Evolutionary conservation across 345 rosid species (phyloP).

Genomic region (Laguncularia racemosa): DNA sequence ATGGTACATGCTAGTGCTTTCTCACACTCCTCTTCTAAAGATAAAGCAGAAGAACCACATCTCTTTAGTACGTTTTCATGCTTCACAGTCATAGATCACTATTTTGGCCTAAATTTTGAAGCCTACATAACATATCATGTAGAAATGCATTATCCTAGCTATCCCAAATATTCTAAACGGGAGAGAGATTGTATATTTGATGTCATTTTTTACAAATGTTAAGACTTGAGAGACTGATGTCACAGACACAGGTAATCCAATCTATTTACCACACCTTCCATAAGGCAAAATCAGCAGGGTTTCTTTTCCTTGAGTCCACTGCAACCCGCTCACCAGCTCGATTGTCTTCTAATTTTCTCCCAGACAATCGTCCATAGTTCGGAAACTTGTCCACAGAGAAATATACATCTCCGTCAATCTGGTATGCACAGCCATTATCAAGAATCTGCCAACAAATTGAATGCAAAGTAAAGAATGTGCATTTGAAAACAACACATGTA

Average conservation of each 20-base stretch:
- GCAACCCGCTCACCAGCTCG: slow-evolving; percentile 95
- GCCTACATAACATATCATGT: too few species aligned
- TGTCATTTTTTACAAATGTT: too few species aligned
- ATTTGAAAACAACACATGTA: not conserved
- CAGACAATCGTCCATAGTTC: slow-evolving; percentile 74
- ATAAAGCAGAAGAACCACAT: not conserved
- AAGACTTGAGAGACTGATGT: not conserved
- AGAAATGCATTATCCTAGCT: too few species aligned
- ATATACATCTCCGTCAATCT: slow-evolving; percentile 69
- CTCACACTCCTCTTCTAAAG: not conserved
- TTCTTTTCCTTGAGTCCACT: slow-evolving; percentile 77
- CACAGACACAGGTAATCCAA: not conserved
- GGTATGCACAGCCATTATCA: slow-evolving; percentile 80
- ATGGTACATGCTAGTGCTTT: too few species aligned
- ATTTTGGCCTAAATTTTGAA: too few species aligned
- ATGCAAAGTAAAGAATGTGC: not conserved
- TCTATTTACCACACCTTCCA: slow-evolving; percentile 62
- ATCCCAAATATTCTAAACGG: too few species aligned
- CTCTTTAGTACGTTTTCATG: too few species aligned
- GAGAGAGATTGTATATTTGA: too few species aligned
- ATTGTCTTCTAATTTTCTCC: slow-evolving; percentile 82
- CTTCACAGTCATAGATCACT: too few species aligned
- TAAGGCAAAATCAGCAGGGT: slow-evolving; percentile 94
- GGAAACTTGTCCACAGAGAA: slow-evolving; percentile 73
- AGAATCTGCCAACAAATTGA: slow-evolving; percentile 47